Conservation (phyloP, 768 basidiomycete genomes). For the Gyrodon lividus region DNA sequence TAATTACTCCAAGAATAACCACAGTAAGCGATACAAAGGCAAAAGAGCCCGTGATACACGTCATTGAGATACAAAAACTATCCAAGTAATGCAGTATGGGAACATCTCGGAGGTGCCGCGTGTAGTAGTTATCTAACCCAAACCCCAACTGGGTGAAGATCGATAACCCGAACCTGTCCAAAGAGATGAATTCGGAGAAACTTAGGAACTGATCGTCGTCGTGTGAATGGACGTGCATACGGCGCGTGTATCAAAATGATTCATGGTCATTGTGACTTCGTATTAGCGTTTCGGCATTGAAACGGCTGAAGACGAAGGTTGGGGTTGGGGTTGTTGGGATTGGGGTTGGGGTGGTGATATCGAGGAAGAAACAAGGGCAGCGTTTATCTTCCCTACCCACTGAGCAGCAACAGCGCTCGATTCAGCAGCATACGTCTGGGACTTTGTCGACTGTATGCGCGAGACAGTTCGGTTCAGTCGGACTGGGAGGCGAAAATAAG, state of each 20-base stretch:
- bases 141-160: no score
- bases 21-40: neutral
- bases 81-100: neutral
- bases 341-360: neutral
- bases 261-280: no score
- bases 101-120: neutral
- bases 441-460: constrained; percentile 43
- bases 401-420: constrained; percentile 32
- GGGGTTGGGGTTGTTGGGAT: no score
- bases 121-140: no score
- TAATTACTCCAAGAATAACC: neutral
- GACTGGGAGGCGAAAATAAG: neutral
- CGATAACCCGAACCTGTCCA: no score
- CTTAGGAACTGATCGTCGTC: no score
- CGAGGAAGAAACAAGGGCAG: constrained; percentile 21
- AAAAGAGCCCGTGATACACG: no score
- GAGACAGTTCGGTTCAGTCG: neutral
- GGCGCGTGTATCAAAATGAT: no score
- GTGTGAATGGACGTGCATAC: no score
- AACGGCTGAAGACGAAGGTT: neutral
- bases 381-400: constrained; percentile 43
- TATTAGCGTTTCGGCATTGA: neutral
- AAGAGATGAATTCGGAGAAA: no score
- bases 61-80: neutral
- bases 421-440: constrained; percentile 42